These are phyloP conservation scores for Chaetoscypha palmicola DNA, from an alignment of 2,329 filamentous ascomycete genomes.

Conservation along the genomic window DNA sequence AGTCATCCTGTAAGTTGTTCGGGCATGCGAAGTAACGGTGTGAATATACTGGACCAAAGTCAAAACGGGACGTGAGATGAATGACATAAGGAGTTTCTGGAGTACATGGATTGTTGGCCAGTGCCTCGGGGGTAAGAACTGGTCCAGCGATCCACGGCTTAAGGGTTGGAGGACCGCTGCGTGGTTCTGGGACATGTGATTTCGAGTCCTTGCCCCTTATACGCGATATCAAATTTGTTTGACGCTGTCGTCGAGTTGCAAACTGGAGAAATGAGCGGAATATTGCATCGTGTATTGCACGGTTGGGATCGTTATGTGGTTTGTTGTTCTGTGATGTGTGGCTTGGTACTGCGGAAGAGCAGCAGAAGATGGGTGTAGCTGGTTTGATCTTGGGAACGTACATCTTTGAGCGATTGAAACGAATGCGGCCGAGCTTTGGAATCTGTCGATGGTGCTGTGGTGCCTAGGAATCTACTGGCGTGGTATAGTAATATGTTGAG, in stretches of 20 bases:
- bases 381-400: background rate
- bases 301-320: slow-evolving; percentile 19
- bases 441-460: too few species aligned
- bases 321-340: slow-evolving; percentile 8
- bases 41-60: slow-evolving; percentile 24
- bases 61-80: slow-evolving; percentile 22
- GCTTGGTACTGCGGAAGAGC: slow-evolving; percentile 10
- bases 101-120: slow-evolving; percentile 22
- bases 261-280: slow-evolving; percentile 19
- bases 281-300: slow-evolving; percentile 19
- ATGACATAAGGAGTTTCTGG: slow-evolving; percentile 21
- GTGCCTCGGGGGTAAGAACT: slow-evolving; percentile 17
- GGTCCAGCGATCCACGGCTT: slow-evolving; percentile 10
- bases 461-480: too few species aligned
- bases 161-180: background rate
- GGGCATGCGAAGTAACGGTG: slow-evolving; percentile 27
- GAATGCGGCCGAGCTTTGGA: too few species aligned
- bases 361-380: slow-evolving; percentile 20
- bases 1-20: slow-evolving; percentile 17
- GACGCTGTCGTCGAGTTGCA: slow-evolving; percentile 11
- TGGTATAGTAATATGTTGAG: too few species aligned
- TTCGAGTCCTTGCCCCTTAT: too few species aligned
- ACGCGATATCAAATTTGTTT: slow-evolving; percentile 4
- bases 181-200: background rate
- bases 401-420: too few species aligned